These are phyloP conservation scores for Clavispora carvajalis DNA, from an alignment of 805 yeast species.

Conservation along the genomic window DNA sequence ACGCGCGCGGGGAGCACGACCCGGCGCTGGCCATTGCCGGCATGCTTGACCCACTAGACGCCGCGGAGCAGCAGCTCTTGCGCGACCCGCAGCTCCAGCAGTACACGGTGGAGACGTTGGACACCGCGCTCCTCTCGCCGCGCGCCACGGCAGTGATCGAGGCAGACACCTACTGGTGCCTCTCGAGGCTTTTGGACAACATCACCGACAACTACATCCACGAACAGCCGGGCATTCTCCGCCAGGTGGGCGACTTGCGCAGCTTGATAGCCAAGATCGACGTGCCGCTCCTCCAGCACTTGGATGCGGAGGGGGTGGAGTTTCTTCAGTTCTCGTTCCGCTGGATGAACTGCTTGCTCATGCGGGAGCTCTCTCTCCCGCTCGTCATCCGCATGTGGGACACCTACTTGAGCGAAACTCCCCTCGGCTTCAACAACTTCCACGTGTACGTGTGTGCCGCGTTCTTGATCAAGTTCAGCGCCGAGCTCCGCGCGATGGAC, in stretches of 20 bases:
- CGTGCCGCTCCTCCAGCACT: constrained; percentile 62
- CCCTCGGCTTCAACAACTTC: constrained; percentile 80
- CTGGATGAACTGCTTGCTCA: constrained; percentile 97
- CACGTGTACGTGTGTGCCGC: constrained; percentile 98
- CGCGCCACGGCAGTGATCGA: constrained; percentile 68
- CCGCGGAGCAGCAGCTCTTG: constrained; percentile 20
- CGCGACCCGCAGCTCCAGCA: constrained; percentile 20
- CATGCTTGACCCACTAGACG: constrained; percentile 21
- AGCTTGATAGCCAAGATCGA: constrained; percentile 81
- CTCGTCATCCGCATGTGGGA: constrained; percentile 96
- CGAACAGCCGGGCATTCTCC: constrained; percentile 94
- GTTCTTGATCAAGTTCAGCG: constrained; percentile 82
- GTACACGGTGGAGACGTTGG: constrained; percentile 48
- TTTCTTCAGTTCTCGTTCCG: constrained; percentile 93
- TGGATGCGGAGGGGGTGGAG: constrained; percentile 79
- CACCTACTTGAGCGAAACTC: constrained; percentile 74
- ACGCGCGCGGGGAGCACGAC: constrained; percentile 6
- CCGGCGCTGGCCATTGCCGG: constrained; percentile 30
- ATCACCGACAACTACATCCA: constrained; percentile 96
- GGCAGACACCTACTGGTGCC: constrained; percentile 97
- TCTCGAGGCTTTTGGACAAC: constrained; percentile 84
- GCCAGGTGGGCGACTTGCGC: constrained; percentile 80
- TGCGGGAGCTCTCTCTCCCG: constrained; percentile 82
- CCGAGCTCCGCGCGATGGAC: constrained; percentile 73
- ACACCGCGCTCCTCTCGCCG: constrained; percentile 56